phyloP scores from a whole-genome alignment of 1,284 basidiomycete species.

The Cystobasidiaceae sp. region DNA sequence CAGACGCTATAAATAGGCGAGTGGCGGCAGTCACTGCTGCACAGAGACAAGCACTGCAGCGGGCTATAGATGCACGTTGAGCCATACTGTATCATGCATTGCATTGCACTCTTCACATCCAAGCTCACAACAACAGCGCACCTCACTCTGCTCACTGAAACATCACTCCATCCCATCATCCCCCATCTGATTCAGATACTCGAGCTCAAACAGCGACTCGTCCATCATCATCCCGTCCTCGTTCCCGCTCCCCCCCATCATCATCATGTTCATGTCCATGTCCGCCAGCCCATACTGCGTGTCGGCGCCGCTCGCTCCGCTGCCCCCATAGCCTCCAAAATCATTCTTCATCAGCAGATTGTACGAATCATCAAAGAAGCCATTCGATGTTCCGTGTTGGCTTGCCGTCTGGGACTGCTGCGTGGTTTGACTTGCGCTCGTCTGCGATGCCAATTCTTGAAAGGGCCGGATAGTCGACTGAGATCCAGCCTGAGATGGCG shows the following conservation, averaged over 20 bases:
- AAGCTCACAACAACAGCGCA: not conserved
- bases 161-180: not conserved
- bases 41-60: too few relatives aligned
- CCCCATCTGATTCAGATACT: slow-evolving; percentile 22
- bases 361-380: slow-evolving; percentile 18
- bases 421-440: too few relatives aligned
- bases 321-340: not conserved
- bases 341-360: slow-evolving; percentile 15
- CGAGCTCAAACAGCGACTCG: slow-evolving; percentile 1
- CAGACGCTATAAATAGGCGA: too few relatives aligned
- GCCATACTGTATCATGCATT: too few relatives aligned
- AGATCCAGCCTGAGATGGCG: too few relatives aligned
- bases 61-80: too few relatives aligned
- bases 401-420: not conserved
- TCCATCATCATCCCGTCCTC: slow-evolving; percentile 15
- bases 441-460: too few relatives aligned
- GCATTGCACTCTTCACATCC: not conserved
- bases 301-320: too few relatives aligned
- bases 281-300: too few relatives aligned
- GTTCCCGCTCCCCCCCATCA: not conserved
- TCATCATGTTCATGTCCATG: too few relatives aligned
- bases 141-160: not conserved
- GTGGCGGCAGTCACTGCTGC: too few relatives aligned
- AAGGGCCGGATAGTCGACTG: not conserved
- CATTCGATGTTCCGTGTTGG: not conserved